phyloP scores from a whole-genome alignment of 495 filamentous ascomycete species.

The Penicillium riverlandense region DNA sequence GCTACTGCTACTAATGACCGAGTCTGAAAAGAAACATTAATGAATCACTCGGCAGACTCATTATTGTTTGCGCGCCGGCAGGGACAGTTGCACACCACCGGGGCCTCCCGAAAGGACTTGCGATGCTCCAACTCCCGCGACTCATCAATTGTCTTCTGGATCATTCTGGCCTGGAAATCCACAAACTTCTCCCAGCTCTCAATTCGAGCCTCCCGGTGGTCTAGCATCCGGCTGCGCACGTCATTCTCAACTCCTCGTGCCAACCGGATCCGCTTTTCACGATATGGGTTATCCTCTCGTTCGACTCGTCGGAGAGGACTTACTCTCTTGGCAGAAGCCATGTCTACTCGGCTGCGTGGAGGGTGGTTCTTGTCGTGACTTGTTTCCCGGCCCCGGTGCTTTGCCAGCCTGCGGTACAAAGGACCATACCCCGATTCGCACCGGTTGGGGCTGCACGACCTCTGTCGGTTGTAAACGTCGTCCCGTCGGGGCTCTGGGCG shows the following conservation, averaged over 20 bases:
- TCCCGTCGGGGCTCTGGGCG: neutral
- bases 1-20: neutral
- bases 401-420: slow-evolving; percentile 1
- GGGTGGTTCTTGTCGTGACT: neutral
- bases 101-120: slow-evolving; percentile 7
- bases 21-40: no score
- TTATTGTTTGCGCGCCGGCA: slow-evolving; percentile 7
- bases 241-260: slow-evolving; percentile 13
- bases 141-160: slow-evolving; percentile 18
- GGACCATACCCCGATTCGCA: neutral
- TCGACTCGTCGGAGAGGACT: slow-evolving; percentile 1
- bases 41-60: neutral
- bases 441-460: slow-evolving; percentile 5
- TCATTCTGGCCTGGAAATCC: slow-evolving; percentile 10
- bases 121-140: slow-evolving; percentile 8
- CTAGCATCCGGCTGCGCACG: slow-evolving; percentile 22
- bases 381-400: slow-evolving; percentile 4
- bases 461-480: neutral
- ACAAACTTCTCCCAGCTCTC: slow-evolving; percentile 18
- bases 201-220: slow-evolving; percentile 21
- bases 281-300: slow-evolving; percentile 9
- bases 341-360: neutral
- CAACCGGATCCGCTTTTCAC: slow-evolving; percentile 6
- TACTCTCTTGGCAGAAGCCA: neutral
- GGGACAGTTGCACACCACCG: slow-evolving; percentile 7